Evolutionary conservation across 2,329 filamentous ascomycete genomes (phyloP).

Genomic region (Colletotrichum navitas): DNA sequence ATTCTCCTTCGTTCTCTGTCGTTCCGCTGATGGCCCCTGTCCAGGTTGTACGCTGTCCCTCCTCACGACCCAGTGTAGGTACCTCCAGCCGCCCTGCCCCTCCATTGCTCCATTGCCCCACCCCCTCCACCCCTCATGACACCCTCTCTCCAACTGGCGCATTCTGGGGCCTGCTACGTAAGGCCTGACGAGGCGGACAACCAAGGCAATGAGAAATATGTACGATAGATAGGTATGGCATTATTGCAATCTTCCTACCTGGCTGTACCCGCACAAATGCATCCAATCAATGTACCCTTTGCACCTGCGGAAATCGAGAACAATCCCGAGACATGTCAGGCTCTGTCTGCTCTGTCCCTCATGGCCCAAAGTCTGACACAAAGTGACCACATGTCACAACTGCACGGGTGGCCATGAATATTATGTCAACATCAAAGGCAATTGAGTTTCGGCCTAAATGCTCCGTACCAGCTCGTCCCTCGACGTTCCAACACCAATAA

Average conservation of each 20-base stretch:
- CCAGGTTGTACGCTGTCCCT: constrained; percentile 5
- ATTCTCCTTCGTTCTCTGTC: constrained; percentile 42
- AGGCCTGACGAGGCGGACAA: constrained; percentile 3
- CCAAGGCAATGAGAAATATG: not conserved
- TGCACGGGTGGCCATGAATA: constrained; percentile 11
- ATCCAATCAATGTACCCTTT: not conserved
- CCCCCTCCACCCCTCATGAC: constrained; percentile 37
- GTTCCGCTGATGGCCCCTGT: constrained; percentile 20
- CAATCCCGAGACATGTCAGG: not conserved
- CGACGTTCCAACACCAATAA: not conserved
- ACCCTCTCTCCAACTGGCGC: constrained; percentile 21
- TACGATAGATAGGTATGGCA: not conserved
- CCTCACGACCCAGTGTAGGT: not conserved
- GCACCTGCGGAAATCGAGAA: not conserved
- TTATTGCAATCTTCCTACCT: not conserved
- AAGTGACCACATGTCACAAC: constrained; percentile 1
- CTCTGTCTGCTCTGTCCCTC: not conserved
- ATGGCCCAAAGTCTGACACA: not conserved
- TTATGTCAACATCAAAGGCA: not conserved
- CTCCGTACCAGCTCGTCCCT: constrained; percentile 22
- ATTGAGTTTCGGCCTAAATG: constrained; percentile 34
- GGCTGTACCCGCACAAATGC: not conserved
- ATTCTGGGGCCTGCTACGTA: constrained; percentile 30
- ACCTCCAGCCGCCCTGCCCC: constrained; percentile 31
- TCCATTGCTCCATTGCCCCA: constrained; percentile 28